phyloP scores from a whole-genome alignment of 2,329 filamentous ascomycete species.

The Zymoseptoria crescenta region DNA sequence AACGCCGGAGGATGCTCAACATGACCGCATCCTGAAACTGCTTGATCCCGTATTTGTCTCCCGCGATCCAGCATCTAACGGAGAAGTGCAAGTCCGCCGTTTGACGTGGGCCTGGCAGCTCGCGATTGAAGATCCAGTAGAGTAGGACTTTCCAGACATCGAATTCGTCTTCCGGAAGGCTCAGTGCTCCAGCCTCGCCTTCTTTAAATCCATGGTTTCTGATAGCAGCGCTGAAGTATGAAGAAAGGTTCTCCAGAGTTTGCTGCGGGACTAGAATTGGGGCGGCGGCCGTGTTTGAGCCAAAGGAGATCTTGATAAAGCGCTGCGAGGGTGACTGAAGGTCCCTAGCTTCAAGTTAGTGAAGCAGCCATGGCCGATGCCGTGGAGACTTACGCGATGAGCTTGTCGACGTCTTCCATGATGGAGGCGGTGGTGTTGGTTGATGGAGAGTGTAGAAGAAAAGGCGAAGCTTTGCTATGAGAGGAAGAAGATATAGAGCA shows the following conservation, averaged over 20 bases:
- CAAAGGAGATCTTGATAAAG: slow-evolving; percentile 3
- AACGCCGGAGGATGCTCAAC: neutral
- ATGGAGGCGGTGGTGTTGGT: too few relatives aligned
- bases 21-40: slow-evolving; percentile 4
- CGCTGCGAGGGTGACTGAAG: neutral
- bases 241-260: neutral
- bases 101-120: neutral
- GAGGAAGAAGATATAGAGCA: too few relatives aligned
- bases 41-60: slow-evolving; percentile 8
- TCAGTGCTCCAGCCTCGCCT: neutral
- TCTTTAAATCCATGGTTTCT: neutral
- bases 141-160: slow-evolving; percentile 4
- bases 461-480: too few relatives aligned
- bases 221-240: neutral
- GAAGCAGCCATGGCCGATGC: too few relatives aligned
- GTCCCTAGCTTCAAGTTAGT: neutral
- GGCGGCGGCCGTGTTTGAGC: neutral
- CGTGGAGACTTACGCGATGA: too few relatives aligned
- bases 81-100: neutral
- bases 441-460: too few relatives aligned
- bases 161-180: slow-evolving; percentile 6
- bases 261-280: neutral
- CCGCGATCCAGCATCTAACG: slow-evolving; percentile 5
- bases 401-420: too few relatives aligned
- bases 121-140: slow-evolving; percentile 5